Evolutionary conservation across 805 yeast genomes (phyloP), one percentile per base, ranked within the genome.

Genomic region (Wickerhamomyces strasburgensis): DNA sequence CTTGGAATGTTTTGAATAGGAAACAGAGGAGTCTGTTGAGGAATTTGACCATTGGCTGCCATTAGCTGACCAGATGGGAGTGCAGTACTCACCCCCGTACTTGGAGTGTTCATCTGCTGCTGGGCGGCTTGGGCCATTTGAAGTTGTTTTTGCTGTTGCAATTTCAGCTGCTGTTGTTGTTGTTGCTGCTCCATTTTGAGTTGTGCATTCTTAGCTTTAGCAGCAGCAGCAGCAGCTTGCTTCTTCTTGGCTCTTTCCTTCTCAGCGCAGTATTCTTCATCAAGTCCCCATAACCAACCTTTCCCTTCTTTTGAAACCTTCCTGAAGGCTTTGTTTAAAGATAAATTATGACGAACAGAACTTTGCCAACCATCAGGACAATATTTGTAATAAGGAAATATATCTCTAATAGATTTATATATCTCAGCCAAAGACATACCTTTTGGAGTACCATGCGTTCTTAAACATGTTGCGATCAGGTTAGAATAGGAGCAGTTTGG

Each of bases 281-380:
- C 96, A 27, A 93, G 65, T 4, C 90, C 90, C 95, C 96, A 90
- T 21, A 85, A 64, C 94, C 95, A 89, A 39, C 95, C 96, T 57
- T 84, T 84, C n/a, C 94, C 93, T 49, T 84, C 93, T 42, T 83
- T 81, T 27, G 87, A 78, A 13, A 84, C 80, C 53, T 84, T 84
- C 36, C 76, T 70, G 64, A 90, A 93, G 6, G 90, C 80, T 61
- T 86, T 87, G 61, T 88, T 88, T 47, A 87, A 68, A 16, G 90
- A 82, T 27, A 93, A 67, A 51, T 88, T 89, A 62, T 93, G 98
- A 35, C 94, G 74, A 14, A 93, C 95, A 0, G 94, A 78, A 54
- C 85, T 82, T 63, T 93, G 98, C 98, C 98, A 93, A 3, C 98
- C 98, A 58, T 88, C 95, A 0, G 95, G 90, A 52, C 97, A 89